phyloP scores from a whole-genome alignment of 2,329 filamentous ascomycete species.

The Aureobasidium zeae region DNA sequence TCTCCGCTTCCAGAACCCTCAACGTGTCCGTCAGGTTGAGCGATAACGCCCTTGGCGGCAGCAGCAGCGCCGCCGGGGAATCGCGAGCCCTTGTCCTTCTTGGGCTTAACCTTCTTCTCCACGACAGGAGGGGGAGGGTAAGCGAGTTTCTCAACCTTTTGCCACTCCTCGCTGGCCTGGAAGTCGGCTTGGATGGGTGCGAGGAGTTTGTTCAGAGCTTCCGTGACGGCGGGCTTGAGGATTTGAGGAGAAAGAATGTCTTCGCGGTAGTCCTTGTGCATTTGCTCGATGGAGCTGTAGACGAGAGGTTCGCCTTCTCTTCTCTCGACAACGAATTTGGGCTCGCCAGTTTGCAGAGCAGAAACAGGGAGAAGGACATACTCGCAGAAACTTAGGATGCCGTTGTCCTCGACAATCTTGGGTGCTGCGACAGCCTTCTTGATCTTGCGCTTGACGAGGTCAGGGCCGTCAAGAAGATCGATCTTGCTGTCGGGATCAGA shows the following conservation, averaged over 20 bases:
- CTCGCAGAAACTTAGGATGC: constrained; percentile 76
- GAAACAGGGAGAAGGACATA: constrained; percentile 73
- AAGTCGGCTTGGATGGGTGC: constrained; percentile 69
- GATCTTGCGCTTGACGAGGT: constrained; percentile 72
- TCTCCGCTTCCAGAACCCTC: constrained; percentile 34
- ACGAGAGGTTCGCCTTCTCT: constrained; percentile 63
- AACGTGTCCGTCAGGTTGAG: constrained; percentile 38
- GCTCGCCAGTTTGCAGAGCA: constrained; percentile 44
- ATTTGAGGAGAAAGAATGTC: constrained; percentile 80
- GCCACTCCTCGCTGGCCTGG: constrained; percentile 65
- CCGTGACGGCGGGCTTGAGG: constrained; percentile 73
- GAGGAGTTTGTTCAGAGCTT: constrained; percentile 63
- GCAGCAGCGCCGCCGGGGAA: constrained; percentile 42
- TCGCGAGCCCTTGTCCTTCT: constrained; percentile 64
- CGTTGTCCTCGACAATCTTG: constrained; percentile 71
- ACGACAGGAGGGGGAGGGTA: constrained; percentile 61
- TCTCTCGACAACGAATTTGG: constrained; percentile 57
- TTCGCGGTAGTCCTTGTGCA: constrained; percentile 41
- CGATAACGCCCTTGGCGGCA: constrained; percentile 26
- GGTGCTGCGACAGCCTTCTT: constrained; percentile 70
- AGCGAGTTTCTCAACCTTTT: constrained; percentile 64
- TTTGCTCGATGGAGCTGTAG: constrained; percentile 64
- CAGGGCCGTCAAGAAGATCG: constrained; percentile 74
- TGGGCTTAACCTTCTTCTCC: constrained; percentile 59
- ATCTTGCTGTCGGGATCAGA: constrained; percentile 75